Evolutionary conservation across 2,329 filamentous ascomycete genomes (phyloP).

Genomic region (Monosporascus sp.): DNA sequence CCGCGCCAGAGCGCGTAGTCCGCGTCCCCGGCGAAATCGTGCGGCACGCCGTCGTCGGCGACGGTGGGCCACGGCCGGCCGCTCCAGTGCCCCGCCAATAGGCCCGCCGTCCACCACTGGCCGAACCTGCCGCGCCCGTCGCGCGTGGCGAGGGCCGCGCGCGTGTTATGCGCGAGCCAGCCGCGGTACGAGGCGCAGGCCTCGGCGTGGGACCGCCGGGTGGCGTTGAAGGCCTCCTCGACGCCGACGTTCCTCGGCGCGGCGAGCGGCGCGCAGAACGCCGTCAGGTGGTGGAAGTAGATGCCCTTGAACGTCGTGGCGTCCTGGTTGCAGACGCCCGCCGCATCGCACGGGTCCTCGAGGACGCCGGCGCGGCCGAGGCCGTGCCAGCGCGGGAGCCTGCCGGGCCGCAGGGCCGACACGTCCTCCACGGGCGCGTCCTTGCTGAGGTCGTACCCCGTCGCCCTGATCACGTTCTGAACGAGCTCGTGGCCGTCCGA

Average conservation of each 20-base stretch:
- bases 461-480: constrained; percentile 67
- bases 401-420: constrained; percentile 24
- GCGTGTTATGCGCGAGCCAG: constrained; percentile 77
- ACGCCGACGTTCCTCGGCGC: constrained; percentile 28
- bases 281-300: constrained; percentile 81
- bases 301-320: constrained; percentile 91
- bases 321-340: constrained; percentile 72
- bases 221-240: constrained; percentile 20
- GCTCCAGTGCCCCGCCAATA: constrained; percentile 30
- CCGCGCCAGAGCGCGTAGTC: constrained; percentile 48
- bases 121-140: constrained; percentile 69
- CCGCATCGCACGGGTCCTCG: constrained; percentile 77
- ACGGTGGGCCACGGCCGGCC: constrained; percentile 27
- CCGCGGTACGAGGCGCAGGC: constrained; percentile 61
- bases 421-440: constrained; percentile 38
- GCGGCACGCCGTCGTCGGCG: constrained; percentile 34
- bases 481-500: constrained; percentile 76
- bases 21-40: constrained; percentile 23
- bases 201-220: constrained; percentile 43
- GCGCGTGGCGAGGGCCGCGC: constrained; percentile 65
- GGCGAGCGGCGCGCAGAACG: constrained; percentile 67
- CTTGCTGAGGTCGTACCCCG: constrained; percentile 60
- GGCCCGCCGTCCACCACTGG: constrained; percentile 74
- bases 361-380: constrained; percentile 75
- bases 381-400: constrained; percentile 60